Conservation (phyloP, 164 flowering plant species). For the Santalum album region DNA sequence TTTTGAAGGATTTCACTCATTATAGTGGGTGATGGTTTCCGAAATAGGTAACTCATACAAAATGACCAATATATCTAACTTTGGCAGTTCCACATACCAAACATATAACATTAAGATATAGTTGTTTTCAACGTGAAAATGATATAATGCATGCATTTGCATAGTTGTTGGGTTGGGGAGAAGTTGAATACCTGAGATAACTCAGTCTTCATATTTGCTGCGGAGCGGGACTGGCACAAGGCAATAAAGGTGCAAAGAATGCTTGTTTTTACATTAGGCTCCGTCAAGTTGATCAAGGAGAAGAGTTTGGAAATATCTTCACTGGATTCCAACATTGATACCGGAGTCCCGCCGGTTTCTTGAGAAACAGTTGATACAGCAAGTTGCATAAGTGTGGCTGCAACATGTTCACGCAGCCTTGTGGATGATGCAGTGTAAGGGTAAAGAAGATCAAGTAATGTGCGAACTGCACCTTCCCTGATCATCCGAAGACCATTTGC, state of each 20-base stretch:
- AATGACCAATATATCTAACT: too few relatives aligned
- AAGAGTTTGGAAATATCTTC: neutral
- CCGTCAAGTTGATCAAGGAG: neutral
- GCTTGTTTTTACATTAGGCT: neutral
- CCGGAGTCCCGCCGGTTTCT: neutral
- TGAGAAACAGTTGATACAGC: neutral
- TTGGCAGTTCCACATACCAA: too few relatives aligned
- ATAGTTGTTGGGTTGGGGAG: neutral
- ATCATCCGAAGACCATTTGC: slow-evolving; percentile 1
- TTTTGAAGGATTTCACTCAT: too few relatives aligned
- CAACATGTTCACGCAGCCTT: neutral
- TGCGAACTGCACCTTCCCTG: neutral
- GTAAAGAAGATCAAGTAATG: slow-evolving; percentile 3
- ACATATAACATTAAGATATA: too few relatives aligned
- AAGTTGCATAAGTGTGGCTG: slow-evolving; percentile 3
- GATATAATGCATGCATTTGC: too few relatives aligned
- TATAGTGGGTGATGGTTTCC: too few relatives aligned
- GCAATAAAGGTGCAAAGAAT: neutral
- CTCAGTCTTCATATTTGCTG: neutral
- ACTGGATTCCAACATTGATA: neutral
- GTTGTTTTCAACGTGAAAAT: too few relatives aligned
- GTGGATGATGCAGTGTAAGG: neutral
- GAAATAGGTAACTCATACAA: too few relatives aligned
- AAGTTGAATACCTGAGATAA: neutral
- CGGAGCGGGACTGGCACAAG: slow-evolving; percentile 1